phyloP scores from a whole-genome alignment of 2,329 filamentous ascomycete species.

The Ascochyta lentis region DNA sequence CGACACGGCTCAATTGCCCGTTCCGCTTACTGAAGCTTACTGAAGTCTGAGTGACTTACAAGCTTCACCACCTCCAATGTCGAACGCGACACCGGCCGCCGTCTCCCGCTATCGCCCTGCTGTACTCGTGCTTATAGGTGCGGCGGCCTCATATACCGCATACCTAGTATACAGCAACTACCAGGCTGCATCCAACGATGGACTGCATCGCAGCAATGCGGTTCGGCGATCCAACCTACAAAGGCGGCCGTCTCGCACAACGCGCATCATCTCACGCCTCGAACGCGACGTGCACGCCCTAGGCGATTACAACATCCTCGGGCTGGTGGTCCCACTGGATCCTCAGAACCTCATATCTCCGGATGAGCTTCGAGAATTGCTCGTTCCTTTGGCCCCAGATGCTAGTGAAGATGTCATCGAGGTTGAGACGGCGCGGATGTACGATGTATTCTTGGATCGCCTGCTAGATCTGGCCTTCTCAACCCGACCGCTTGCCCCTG shows the following conservation, averaged over 20 bases:
- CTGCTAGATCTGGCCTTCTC: conserved; percentile 34
- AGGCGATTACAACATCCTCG: conserved; percentile 38
- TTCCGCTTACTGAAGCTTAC: neutral
- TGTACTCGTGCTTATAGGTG: conserved; percentile 63
- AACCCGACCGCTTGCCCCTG: conserved; percentile 23
- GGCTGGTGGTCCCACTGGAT: conserved; percentile 31
- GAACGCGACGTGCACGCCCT: conserved; percentile 31
- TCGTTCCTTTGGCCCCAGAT: conserved; percentile 26
- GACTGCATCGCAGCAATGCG: conserved; percentile 71
- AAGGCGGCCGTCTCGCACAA: conserved; percentile 32
- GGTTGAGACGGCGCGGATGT: conserved; percentile 29
- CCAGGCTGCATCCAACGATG: conserved; percentile 35
- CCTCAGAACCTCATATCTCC: conserved; percentile 28
- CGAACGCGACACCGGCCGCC: conserved; percentile 40
- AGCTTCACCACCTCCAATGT: conserved; percentile 31
- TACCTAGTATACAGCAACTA: conserved; percentile 64
- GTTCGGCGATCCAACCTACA: conserved; percentile 60
- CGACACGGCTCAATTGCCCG: neutral
- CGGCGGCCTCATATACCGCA: conserved; percentile 63
- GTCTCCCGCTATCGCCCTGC: conserved; percentile 52
- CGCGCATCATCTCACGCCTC: conserved; percentile 24
- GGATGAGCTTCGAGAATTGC: conserved; percentile 32
- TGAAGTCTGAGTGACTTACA: neutral
- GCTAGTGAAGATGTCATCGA: conserved; percentile 30
- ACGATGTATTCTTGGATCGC: conserved; percentile 41